These are phyloP conservation scores for Cucumis melo DNA, from an alignment of 306 rosid species.

Conservation along the genomic window DNA sequence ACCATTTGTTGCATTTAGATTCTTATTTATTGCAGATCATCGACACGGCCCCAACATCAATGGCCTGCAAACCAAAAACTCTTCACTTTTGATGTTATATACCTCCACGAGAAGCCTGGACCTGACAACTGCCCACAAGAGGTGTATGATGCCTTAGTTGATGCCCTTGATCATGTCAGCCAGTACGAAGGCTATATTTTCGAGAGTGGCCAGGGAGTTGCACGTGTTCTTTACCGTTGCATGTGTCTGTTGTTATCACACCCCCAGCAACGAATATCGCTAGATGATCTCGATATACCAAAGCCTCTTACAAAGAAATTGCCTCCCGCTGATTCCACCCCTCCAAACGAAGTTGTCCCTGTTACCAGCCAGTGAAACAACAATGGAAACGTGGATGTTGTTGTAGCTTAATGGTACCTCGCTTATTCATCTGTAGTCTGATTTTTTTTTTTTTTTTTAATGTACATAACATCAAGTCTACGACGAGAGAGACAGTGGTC, in stretches of 20 bases:
- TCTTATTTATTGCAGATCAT: constrained; percentile 84
- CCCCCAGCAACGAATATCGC: constrained; percentile 83
- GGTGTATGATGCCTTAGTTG: constrained; percentile 73
- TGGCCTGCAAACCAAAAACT: constrained; percentile 66
- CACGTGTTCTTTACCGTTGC: constrained; percentile 56
- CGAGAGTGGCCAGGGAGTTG: constrained; percentile 83
- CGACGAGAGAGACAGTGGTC: background rate
- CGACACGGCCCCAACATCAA: constrained; percentile 51
- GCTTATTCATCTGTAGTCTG: background rate
- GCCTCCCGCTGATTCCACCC: constrained; percentile 37
- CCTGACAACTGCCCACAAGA: constrained; percentile 93
- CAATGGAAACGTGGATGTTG: background rate
- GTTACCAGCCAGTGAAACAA: constrained; percentile 32
- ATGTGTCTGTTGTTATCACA: constrained; percentile 51
- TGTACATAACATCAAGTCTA: background rate
- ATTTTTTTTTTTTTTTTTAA: background rate
- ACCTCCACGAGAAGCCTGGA: constrained; percentile 94
- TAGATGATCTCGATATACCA: constrained; percentile 64
- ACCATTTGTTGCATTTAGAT: constrained; percentile 29
- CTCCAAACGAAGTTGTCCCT: constrained; percentile 37
- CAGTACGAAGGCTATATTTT: constrained; percentile 84
- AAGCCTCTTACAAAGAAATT: constrained; percentile 53
- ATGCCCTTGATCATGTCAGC: constrained; percentile 75
- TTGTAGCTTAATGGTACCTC: background rate
- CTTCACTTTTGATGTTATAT: constrained; percentile 79